Evolutionary conservation across 148 eudicot genomes (phyloP), one percentile per base, ranked within the genome.

Genomic region (Heliamphora exappendiculata): DNA sequence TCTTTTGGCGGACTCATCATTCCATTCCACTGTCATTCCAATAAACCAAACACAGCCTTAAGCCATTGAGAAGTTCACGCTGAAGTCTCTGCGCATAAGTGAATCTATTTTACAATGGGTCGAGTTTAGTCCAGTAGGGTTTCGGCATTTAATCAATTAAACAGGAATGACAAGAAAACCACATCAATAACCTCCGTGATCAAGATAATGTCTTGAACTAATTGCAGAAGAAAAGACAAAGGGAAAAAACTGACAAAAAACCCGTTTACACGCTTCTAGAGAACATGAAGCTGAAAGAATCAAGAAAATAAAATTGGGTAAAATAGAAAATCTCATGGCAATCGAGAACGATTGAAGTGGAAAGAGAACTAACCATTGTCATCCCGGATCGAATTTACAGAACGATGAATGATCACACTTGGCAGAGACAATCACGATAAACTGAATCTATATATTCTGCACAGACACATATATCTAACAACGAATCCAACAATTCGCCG

Each of bases 351-450:
- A 45, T 31, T 39, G 59, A 45, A 63, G 70, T 63, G 42, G 57
- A 62, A 33, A 71, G 53, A n/a, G 31, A 31, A 63, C 78, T 31
- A 47, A 75, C 78, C 78, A 75, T 75, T 11, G 6, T 75, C n/a
- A n/a, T n/a, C n/a, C n/a, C 69, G 44, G 34, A 5, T 62, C 41
- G 31, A 51, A 17, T 74, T 26, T 42, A 14, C 67, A 17, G 55
- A 45, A 7, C 9, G 9, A 64, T 47, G 33, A 60, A 60, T 41
- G 8, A 31, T 45, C 70, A 24, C 26, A 47, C 54, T 63, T 63
- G 11, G 20, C 31, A 5, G 34, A 31, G n/a, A 70, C 24, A 31
- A 63, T 45, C 50, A 31, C 24, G 8, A 73, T 5, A 2, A 28
- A 41, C n/a, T n/a, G n/a, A n/a, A n/a, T n/a, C n/a, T n/a, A n/a